Evolutionary conservation across 768 basidiomycete genomes (phyloP), one percentile per base, ranked within the genome.

Genomic region (Mycena olivaceomarginata): DNA sequence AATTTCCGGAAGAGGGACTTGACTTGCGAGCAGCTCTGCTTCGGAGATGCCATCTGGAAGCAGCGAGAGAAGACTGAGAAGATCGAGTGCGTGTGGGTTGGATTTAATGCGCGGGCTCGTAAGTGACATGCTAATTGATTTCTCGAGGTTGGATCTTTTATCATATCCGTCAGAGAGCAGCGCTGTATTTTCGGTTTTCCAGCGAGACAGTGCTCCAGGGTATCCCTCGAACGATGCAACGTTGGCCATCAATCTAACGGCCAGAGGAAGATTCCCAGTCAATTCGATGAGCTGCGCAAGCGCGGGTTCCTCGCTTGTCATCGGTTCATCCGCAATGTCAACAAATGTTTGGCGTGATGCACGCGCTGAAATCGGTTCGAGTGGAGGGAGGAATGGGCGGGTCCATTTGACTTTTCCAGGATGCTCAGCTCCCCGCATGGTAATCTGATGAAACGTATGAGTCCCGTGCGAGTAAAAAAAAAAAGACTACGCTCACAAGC

Each of bases 141-240:
- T 18, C 37, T 63, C 62, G 39, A 63, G 41, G n/a, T 63, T 63
- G 39, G 62, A 63, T 63, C 62, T 39, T 63, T 41, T 63, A 20
- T 63, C 62, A 22, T 63, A 63, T 63, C 62, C 62, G n/a, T 63
- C 62, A 16, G 40, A 63, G 39, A 62, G 60, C n/a, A n/a, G n/a
- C n/a, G n/a, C n/a, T n/a, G n/a, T n/a, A n/a, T n/a, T n/a, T n/a
- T n/a, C n/a, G n/a, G 62, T 41, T 20, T 39, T 8, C 62, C 62
- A 63, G 41, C 37, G 62, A 63, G 62, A 16, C 62, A 63, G 37
- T 13, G 62, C 56, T 57, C 25, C 25, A 25, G 18, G 56, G 56
- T 56, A 56, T 25, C 56, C 56, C 56, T 57, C 56, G 25, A 57
- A 57, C 11, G 56, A 57, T 57, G 56, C 56, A 31, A 57, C 56